Base-by-base conservation (phyloP, 352 stramenopile genomes). In the Globisporangium perplexum region DNA sequence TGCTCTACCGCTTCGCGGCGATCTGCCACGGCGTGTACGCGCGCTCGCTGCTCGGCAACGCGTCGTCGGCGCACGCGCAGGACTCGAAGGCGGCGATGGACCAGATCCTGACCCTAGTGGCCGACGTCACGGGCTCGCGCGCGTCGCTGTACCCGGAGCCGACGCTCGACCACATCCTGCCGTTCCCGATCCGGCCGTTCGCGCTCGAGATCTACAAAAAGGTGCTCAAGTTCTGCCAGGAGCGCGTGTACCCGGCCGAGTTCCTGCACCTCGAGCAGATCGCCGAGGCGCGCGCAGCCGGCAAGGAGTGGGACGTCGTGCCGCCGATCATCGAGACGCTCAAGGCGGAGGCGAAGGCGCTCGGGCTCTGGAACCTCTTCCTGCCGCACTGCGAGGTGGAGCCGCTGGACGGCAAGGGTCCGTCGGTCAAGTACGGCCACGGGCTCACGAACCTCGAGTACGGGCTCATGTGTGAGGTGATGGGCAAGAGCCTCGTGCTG, bases 361-460 rank as follows among this genome's bases (percentile, higher is more conserved):
- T 96, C 4, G 94, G 93, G 5, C 77, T 99, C 4, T 99, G 96
- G 96, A 99, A 99, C 69, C 68, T 98, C 22, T 99, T 98, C 55
- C 55, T 98, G 23, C 89, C 82, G 35, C 58, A 82, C 58, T 77
- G 77, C 57, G 58, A 68, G 23, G 65, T 89, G 44, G 69, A 71
- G 6, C 50, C 72, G 17, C 54, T 76, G 5, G 65, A 85, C 31
- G 72, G 69, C 10, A 74, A 74, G 12, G 65, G 63, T 0, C 71
- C 75, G 0, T 53, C 59, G 0, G 62, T 74, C 12, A 77, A 94
- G 47, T 90, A 91, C 39, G 83, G 79, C 20, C 68, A 70, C 43
- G 75, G 86, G 38, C 63, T 93, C 31, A 91, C 76, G 41, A 93
- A 95, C 59, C 74, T 95, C 35, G 93, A 98, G 74, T 99, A 99